A percentile compares a stretch with the other conserved stretches of the same genome.
phyloP scores from a whole-genome alignment of 805 yeast genomes.

The Pichia heedii region DNA sequence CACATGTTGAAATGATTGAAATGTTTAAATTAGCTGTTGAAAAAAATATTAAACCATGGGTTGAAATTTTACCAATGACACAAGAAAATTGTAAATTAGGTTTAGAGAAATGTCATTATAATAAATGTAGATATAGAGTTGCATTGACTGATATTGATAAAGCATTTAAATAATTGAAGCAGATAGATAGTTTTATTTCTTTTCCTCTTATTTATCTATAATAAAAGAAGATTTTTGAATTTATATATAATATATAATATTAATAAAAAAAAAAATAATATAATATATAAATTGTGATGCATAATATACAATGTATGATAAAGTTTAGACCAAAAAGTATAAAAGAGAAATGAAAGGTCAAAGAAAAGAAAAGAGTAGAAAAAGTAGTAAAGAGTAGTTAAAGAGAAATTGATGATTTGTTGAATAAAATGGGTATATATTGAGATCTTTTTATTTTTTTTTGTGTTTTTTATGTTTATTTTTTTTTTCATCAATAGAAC shows the following conservation, averaged over 20 bases:
- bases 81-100: constrained; percentile 47
- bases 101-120: constrained; percentile 42
- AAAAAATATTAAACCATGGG: constrained; percentile 52
- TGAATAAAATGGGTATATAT: too few relatives aligned
- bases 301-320: too few relatives aligned
- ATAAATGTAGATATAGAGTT: constrained; percentile 57
- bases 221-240: too few relatives aligned
- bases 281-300: background rate
- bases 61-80: constrained; percentile 47
- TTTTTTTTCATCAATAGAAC: background rate
- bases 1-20: constrained; percentile 55
- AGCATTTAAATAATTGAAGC: constrained; percentile 28
- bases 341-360: background rate
- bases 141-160: constrained; percentile 49
- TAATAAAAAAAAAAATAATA: background rate
- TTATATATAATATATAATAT: background rate
- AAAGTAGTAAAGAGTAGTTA: too few relatives aligned
- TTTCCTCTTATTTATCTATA: too few relatives aligned
- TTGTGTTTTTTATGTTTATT: background rate
- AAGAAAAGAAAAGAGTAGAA: too few relatives aligned
- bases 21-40: constrained; percentile 58
- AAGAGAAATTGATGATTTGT: too few relatives aligned
- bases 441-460: background rate
- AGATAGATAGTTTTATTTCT: background rate
- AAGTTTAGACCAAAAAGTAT: too few relatives aligned